Conservation (phyloP, 768 basidiomycete species). For the Leucogyrophana mollusca region DNA sequence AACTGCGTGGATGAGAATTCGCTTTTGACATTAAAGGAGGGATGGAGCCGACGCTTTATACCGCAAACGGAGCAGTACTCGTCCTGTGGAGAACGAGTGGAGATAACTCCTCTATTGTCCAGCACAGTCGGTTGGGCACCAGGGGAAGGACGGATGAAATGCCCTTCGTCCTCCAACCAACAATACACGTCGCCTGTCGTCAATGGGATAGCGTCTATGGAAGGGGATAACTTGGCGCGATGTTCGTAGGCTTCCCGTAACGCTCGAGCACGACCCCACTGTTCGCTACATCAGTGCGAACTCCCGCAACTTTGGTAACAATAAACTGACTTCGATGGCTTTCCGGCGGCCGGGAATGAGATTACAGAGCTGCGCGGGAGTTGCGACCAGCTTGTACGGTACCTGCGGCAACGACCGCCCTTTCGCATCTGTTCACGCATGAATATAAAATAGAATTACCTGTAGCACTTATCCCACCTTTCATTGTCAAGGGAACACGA, state of each 20-base stretch:
- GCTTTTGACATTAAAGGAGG: slow-evolving; percentile 18
- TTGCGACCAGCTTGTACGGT: slow-evolving; percentile 39
- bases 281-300: slow-evolving; percentile 4
- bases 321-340: slow-evolving; percentile 42
- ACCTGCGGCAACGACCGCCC: slow-evolving; percentile 24
- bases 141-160: slow-evolving; percentile 32
- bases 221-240: slow-evolving; percentile 15
- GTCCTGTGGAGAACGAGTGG: slow-evolving; percentile 17
- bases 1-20: slow-evolving; percentile 8
- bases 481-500: slow-evolving; percentile 42
- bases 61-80: slow-evolving; percentile 26
- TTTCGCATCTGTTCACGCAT: slow-evolving; percentile 33
- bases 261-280: slow-evolving; percentile 48
- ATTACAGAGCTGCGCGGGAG: slow-evolving; percentile 30
- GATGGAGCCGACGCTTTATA: slow-evolving; percentile 27
- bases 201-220: slow-evolving; percentile 21
- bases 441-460: neutral
- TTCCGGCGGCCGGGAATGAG: slow-evolving; percentile 44
- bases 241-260: slow-evolving; percentile 37
- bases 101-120: slow-evolving; percentile 25
- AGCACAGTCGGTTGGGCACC: slow-evolving; percentile 8
- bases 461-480: slow-evolving; percentile 28
- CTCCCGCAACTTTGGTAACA: neutral
- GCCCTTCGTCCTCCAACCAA: slow-evolving; percentile 42
- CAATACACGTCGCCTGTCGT: slow-evolving; percentile 42